Evolutionary conservation across 2,329 filamentous ascomycete genomes (phyloP), one percentile per base, ranked within the genome.

Genomic region (Claviceps arundinis): DNA sequence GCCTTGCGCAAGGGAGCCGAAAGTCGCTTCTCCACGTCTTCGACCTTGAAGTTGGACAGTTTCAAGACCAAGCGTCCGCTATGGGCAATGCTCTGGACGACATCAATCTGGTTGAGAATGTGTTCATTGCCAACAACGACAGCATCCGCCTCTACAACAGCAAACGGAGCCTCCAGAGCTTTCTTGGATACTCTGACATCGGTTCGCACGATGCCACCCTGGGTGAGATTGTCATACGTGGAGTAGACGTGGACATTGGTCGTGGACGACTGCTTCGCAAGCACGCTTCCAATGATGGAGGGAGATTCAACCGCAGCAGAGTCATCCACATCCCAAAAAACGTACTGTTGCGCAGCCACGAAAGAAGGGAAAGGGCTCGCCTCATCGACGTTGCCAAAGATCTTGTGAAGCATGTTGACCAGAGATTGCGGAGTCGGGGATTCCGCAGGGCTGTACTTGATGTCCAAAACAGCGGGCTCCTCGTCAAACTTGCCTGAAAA

Each of bases 311-410:
- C 75, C 50, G 84, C 78, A 1, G 74, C 69, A 30, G 89, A 89
- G 65, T 82, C 78, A 63, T 95, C 91, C 42, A 87, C 66, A 59
- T 96, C 87, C 89, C 90, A 97, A 77, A 98, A 96, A 13, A 84
- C 84, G 72, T 93, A 97, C 68, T 97, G 87, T 66, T 87, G 78
- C 19, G 83, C 81, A 58, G 80, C 73, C 51, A 82, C 67, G 47
- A 74, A 65, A n/a, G 56, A 73, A 53, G 59, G 66, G 55, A 64
- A 64, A 52, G 66, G 61, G 52, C 70, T 69, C 24, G 68, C 64
- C 48, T 70, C 67, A 50, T 70, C 77, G 59, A 85, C 85, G 60
- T 80, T 78, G 63, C 66, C 68, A 53, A 72, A 67, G 56, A 77
- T 66, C 58, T 71, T 69, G 66, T 75, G 62, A 60, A 84, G 65